These are phyloP conservation scores for Neofusicoccum sp. DNA, from an alignment of 2,329 filamentous ascomycete genomes.

Conservation along the genomic window DNA sequence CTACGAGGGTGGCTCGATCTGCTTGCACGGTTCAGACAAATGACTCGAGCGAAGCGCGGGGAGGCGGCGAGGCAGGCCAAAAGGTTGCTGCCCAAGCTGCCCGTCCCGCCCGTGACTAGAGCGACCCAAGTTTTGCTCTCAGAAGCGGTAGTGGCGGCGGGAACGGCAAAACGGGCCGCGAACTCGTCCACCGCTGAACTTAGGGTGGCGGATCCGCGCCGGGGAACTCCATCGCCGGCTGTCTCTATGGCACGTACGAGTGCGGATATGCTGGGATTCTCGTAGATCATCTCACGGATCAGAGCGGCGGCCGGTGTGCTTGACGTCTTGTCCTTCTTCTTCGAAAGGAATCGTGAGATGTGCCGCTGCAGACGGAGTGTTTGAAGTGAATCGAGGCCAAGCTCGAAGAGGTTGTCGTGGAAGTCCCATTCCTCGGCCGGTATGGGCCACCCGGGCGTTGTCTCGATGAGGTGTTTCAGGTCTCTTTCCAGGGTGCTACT, in stretches of 20 bases:
- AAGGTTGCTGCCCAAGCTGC: neutral
- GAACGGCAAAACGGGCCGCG: neutral
- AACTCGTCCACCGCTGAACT: too few relatives aligned
- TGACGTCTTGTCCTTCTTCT: too few relatives aligned
- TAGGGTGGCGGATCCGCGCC: too few relatives aligned
- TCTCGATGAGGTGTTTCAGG: constrained; percentile 23
- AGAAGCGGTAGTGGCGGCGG: neutral
- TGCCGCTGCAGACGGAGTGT: constrained; percentile 30
- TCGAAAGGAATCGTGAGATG: neutral
- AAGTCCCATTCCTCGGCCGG: neutral
- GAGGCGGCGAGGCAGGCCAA: neutral
- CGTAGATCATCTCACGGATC: too few relatives aligned
- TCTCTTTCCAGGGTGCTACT: constrained; percentile 19
- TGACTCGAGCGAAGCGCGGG: neutral
- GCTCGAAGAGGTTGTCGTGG: constrained; percentile 30
- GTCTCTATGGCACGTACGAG: too few relatives aligned
- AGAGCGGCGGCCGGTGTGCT: too few relatives aligned
- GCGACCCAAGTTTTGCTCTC: too few relatives aligned
- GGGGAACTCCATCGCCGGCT: too few relatives aligned
- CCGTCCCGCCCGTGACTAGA: neutral
- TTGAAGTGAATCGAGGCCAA: constrained; percentile 47
- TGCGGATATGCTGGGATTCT: too few relatives aligned
- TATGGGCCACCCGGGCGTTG: constrained; percentile 15
- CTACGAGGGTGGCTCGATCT: too few relatives aligned
- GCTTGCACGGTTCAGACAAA: neutral